These are phyloP conservation scores for Coelastrella sp. DNA, from an alignment of 139 green algal species.

Conservation along the genomic window DNA sequence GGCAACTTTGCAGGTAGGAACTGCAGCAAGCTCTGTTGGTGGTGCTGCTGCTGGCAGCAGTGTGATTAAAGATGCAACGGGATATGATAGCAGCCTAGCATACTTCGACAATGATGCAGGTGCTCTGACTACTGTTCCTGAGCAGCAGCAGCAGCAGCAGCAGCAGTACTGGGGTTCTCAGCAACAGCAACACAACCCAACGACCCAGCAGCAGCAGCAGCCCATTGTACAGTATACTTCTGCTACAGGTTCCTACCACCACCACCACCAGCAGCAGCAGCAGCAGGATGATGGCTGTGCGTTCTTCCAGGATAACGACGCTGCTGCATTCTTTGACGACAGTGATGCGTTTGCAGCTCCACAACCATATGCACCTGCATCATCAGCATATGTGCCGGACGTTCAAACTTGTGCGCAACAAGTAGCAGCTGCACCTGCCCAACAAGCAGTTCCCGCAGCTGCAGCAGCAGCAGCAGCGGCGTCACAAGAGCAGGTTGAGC, in stretches of 20 bases:
- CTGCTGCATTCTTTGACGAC: conserved; percentile 15
- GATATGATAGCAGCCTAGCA: no score
- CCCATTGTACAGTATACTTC: neutral
- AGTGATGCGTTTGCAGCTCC: neutral
- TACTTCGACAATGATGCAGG: no score
- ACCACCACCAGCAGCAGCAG: neutral
- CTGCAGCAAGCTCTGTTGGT: no score
- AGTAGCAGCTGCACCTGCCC: neutral
- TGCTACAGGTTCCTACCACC: no score
- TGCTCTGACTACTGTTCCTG: neutral
- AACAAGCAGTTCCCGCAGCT: neutral
- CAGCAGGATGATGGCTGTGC: conserved; percentile 17
- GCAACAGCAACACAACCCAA: neutral
- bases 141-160: conserved; percentile 33
- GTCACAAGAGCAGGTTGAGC: no score
- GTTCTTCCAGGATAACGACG: conserved; percentile 23
- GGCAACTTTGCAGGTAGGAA: no score
- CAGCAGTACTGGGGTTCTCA: conserved; percentile 3
- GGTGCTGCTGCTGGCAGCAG: no score
- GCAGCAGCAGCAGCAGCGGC: neutral
- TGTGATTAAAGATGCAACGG: no score
- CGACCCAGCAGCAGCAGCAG: neutral
- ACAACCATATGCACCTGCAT: neutral
- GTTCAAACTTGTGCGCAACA: neutral
- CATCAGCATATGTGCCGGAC: no score